Base-by-base conservation (phyloP, 805 yeast genomes). In the Teunomyces panamensis region DNA sequence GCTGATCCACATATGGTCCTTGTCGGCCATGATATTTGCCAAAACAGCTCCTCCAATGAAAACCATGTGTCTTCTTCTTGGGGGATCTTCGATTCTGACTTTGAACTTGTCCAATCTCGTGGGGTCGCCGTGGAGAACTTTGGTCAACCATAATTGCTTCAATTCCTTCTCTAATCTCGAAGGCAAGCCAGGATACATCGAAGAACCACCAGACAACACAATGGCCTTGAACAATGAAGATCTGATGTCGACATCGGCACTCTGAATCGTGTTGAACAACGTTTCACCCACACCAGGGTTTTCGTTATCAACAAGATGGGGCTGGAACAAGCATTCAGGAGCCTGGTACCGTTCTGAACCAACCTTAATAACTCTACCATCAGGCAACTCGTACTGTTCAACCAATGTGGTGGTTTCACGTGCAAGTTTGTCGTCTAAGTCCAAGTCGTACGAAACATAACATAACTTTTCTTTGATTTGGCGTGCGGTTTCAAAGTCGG, bases 151-250 rank as follows among this genome's bases (percentile, higher is more conserved):
- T 57, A 89, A 82, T 68, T 94, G 99, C 71, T 94, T 94, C 68
- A 94, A 78, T 68, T 94, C 99, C 67, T 89, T 92, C 68, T 94
- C 98, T 56, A 94, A 75, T 61, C 99, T 80, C 9, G 96, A 87
- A 14, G 99, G 99, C 57, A 94, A 79, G 28, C 99, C 99, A 1
- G 99, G 98, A 64, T 94, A 94, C 99, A 94, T 94, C 44, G 96
- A 87, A 1, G 98, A 91, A 49, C 99, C 99, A 65, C 99, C 99
- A 5, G 96, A 88, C 39, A 94, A 78, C 27, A 94, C 98, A 65
- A 94, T 87, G 2, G 97, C 96, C 62, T 86, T 88, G 73, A 81
- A 94, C 50, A 94, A 77, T 0, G 96, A 80, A 5, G 96, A 78
- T 70, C 97, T 84, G 45, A 94, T 81, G 65, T 94, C 99, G 43